Evolutionary conservation across 306 rosid species (phyloP).

Genomic region (Prunus fruticosa): DNA sequence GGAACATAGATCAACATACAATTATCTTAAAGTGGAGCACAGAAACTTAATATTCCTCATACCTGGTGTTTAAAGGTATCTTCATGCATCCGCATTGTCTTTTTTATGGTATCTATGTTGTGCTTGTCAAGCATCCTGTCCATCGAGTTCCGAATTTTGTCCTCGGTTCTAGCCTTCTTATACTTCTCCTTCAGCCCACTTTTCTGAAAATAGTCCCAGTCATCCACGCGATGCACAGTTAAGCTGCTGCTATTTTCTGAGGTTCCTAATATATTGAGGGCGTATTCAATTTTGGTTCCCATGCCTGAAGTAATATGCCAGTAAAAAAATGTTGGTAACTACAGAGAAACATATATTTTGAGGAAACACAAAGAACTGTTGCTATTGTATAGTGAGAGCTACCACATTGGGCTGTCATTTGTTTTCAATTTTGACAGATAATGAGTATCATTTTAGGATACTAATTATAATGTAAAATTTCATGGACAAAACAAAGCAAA

Average conservation of each 20-base stretch:
- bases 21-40: neutral
- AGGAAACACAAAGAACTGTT: neutral
- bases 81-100: constrained; percentile 89
- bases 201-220: constrained; percentile 54
- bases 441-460: too few species aligned
- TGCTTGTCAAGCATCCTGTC: constrained; percentile 61
- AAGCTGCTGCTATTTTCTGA: constrained; percentile 46
- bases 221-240: constrained; percentile 56
- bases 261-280: constrained; percentile 55
- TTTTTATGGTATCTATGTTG: constrained; percentile 57
- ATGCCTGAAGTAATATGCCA: constrained; percentile 55
- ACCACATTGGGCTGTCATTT: neutral
- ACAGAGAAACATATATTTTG: neutral
- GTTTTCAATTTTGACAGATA: neutral
- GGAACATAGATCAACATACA: neutral
- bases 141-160: constrained; percentile 40
- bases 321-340: constrained; percentile 2
- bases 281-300: constrained; percentile 77
- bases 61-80: constrained; percentile 83
- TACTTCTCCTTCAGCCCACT: constrained; percentile 37
- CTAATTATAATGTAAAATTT: too few species aligned
- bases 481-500: neutral
- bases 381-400: neutral
- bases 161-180: constrained; percentile 26
- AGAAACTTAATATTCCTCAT: constrained; percentile 3